phyloP scores from a whole-genome alignment of 2,329 filamentous ascomycete species.

The Rhinocladiella similis region DNA sequence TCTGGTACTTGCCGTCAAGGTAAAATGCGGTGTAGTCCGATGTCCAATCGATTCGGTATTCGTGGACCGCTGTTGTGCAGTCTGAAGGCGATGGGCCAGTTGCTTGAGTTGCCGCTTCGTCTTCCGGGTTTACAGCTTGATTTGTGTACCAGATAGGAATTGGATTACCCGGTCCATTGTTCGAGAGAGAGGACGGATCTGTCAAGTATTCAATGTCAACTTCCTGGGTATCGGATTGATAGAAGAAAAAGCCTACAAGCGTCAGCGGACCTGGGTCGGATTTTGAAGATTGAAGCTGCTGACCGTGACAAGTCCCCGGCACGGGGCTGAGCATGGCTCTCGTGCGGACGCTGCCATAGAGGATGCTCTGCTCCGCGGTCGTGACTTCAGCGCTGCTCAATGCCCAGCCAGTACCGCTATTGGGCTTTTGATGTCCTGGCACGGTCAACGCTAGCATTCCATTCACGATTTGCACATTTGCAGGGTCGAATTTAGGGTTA shows the following conservation, averaged over 20 bases:
- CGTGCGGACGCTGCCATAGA: conserved; percentile 28
- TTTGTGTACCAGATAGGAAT: conserved; percentile 27
- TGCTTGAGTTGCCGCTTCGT: conserved; percentile 6
- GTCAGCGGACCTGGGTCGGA: not conserved
- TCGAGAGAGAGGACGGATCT: conserved; percentile 25
- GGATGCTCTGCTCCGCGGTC: conserved; percentile 24
- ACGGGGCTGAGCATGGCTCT: conserved; percentile 25
- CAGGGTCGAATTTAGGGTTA: conserved; percentile 19
- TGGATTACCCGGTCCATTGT: conserved; percentile 13
- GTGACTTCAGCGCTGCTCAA: conserved; percentile 25
- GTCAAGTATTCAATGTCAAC: conserved; percentile 28
- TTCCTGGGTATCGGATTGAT: conserved; percentile 26
- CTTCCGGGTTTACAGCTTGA: conserved; percentile 21
- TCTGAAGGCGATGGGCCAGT: conserved; percentile 22
- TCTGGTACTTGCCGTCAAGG: conserved; percentile 23
- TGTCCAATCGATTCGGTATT: conserved; percentile 30
- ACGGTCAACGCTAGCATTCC: conserved; percentile 24
- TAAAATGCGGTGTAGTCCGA: conserved; percentile 27
- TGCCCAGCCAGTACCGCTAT: conserved; percentile 2
- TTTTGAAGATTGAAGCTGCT: not conserved
- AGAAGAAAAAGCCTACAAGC: conserved; percentile 24
- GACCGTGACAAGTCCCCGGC: conserved; percentile 28
- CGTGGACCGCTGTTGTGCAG: conserved; percentile 21
- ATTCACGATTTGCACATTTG: conserved; percentile 22
- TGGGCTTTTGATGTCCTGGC: conserved; percentile 22